These are phyloP conservation scores for Ceratocystis harringtonii DNA, from an alignment of 2,329 filamentous ascomycete genomes.

Conservation along the genomic window DNA sequence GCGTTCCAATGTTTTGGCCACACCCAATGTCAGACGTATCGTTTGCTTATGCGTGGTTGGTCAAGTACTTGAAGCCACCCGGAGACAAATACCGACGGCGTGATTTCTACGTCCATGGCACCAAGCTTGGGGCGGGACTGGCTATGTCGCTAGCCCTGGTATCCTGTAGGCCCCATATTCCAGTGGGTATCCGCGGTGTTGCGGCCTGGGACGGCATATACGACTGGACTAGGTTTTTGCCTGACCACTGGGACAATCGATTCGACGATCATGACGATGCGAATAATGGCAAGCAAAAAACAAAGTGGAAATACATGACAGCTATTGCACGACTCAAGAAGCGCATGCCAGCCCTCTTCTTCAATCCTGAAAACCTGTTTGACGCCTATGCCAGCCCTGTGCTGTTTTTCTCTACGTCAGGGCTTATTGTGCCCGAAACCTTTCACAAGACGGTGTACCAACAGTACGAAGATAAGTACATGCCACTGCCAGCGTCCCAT, in stretches of 20 bases:
- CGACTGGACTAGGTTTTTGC: conserved; percentile 48
- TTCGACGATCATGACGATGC: background rate
- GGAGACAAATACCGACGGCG: conserved; percentile 25
- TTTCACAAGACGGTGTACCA: conserved; percentile 25
- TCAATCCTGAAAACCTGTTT: conserved; percentile 34
- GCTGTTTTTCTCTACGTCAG: conserved; percentile 43
- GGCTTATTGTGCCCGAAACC: conserved; percentile 30
- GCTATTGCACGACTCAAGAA: background rate
- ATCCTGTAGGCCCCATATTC: conserved; percentile 31
- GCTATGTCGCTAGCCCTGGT: conserved; percentile 43
- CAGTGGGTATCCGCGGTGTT: conserved; percentile 37
- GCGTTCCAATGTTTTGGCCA: conserved; percentile 32
- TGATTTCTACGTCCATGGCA: conserved; percentile 24
- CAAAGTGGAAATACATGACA: background rate
- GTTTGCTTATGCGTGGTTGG: conserved; percentile 40
- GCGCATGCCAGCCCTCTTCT: conserved; percentile 32
- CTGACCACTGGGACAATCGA: conserved; percentile 34
- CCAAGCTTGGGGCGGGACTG: conserved; percentile 41
- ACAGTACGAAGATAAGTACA: conserved; percentile 6
- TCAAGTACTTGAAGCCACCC: conserved; percentile 29
- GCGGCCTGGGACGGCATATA: conserved; percentile 46
- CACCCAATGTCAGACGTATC: conserved; percentile 41
- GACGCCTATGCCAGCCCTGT: conserved; percentile 45
- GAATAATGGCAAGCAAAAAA: background rate
- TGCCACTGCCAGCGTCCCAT: background rate